These are phyloP conservation scores for Rubia peregrina DNA, from an alignment of 305 asterid genomes.

Conservation along the genomic window DNA sequence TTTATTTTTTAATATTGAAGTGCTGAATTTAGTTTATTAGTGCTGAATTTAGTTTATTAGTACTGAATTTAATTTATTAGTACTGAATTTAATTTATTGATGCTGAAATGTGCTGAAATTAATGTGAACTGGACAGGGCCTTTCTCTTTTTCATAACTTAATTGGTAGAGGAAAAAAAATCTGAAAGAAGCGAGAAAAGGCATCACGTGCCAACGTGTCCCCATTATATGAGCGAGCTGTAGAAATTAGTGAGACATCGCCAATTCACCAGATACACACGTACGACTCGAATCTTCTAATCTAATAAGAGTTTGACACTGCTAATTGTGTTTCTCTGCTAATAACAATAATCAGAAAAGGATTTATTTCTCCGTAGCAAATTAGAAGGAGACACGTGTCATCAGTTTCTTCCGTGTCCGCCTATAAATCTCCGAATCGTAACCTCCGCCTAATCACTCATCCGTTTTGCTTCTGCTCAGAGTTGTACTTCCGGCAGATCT, in stretches of 20 bases:
- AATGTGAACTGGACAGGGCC: too few species aligned
- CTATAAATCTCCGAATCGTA: constrained; percentile 1
- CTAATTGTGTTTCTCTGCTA: background rate
- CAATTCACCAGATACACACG: background rate
- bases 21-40: too few species aligned
- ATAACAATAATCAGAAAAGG: too few species aligned
- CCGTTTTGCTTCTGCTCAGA: too few species aligned
- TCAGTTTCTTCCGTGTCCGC: background rate
- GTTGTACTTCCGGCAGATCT: background rate
- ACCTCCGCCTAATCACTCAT: background rate
- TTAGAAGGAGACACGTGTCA: constrained; percentile 7
- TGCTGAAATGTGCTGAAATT: too few species aligned
- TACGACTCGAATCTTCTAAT: background rate
- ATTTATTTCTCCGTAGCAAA: background rate
- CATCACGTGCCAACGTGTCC: constrained; percentile 1
- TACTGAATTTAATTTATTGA: too few species aligned
- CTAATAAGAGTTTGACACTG: background rate
- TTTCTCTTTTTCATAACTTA: too few species aligned
- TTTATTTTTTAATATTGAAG: too few species aligned
- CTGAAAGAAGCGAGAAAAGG: background rate
- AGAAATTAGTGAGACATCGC: background rate
- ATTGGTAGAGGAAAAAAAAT: too few species aligned
- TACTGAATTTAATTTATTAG: too few species aligned
- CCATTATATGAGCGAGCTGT: background rate
- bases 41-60: too few species aligned